Base-by-base conservation (phyloP, 257 asterid species). In the Asclepias syriaca region DNA sequence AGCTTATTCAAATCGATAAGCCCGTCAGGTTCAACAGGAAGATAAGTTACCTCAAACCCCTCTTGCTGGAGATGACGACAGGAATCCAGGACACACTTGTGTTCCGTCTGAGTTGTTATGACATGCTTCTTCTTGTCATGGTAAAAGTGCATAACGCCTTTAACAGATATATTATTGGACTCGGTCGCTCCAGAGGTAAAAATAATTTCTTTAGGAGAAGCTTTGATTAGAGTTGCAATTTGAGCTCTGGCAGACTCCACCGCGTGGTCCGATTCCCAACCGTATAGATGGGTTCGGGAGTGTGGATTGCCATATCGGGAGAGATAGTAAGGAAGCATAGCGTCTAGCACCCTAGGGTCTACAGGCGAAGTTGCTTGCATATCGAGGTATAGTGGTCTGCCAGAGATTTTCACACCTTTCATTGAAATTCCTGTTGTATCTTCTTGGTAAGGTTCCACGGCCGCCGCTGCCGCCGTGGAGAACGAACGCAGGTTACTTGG, bases 171-270 rank as follows among this genome's bases (percentile, higher is more conserved):
- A 77, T 95, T 95, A 40, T 95, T 95, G 22, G 96, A 88, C 73
- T 95, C 98, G 3, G 99, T 95, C 50, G 98, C 99, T 72, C 97
- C 99, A 6, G 99, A 95, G 72, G 99, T 95, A 79, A 92, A 95
- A 71, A 95, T 88, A 51, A 95, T 90, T 78, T 95, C 99, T 75
- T 95, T 95, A 0, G 99, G 92, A 2, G 99, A 92, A 54, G 97
- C 93, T 76, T 82, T 84, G 58, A 95, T 87, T 51, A 92, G 88
- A 75, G 83, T 65, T 0, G 99, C 80, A 9, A 95, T 72, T 34
- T 92, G 93, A 34, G 81, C 76, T 0, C 98, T 82, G 45, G 97
- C 93, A 1, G 76, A 21, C 59, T 95, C 99, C 49, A 95, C 98
- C 54, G 97, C 99, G 48, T 74, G 77, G 66, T 95, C 98, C 5